Evolutionary conservation across 2,329 filamentous ascomycete genomes (phyloP), one percentile per base, ranked within the genome.

Genomic region (Colletotrichum trifolii): DNA sequence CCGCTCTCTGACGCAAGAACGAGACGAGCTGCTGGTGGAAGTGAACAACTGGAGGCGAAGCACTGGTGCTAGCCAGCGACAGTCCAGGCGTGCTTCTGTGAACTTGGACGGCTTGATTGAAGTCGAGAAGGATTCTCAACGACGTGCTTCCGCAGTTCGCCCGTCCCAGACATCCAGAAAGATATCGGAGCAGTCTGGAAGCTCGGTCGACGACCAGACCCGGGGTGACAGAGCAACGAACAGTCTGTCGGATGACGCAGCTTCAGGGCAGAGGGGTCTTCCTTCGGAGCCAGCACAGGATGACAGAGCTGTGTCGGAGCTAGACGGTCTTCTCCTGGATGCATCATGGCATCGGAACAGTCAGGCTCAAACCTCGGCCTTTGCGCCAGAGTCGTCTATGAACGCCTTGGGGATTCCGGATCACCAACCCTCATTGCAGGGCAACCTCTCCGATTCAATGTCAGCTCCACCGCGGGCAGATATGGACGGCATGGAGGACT

Each of bases 1-100:
- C 2, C 55, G 64, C 4, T 48, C 54, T 0, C 39, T 76, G 2
- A 7, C 71, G 1, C 62, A 67, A 11, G 74, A 77, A 45, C 71
- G 75, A 2, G 70, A 75, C 39, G 68, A 73, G 3, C 55, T 77
- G 3, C 64, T 77, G 2, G 54, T 60, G 2, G 73, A 75, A 62
- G 61, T 77, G 9, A 75, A 76, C 49, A 50, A 61, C 25, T 68
- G 70, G 67, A 70, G 70, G 4, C 34, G 55, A 6, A 59, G 57
- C 13, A 58, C 67, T 5, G 67, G 68, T 1, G 52, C 52, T 13
- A 15, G 15, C 8, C 40, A 42, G 34, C 55, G 48, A 34, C 46
- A 47, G 25, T 56, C 61, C 1, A 53, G 48, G 34, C 15, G 17
- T 12, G 17, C 53, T 15, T 34, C 42, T 9, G 36, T 46, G n/a